Base-by-base conservation (phyloP, 2,329 filamentous ascomycete genomes). In the Diplodia sapinea region DNA sequence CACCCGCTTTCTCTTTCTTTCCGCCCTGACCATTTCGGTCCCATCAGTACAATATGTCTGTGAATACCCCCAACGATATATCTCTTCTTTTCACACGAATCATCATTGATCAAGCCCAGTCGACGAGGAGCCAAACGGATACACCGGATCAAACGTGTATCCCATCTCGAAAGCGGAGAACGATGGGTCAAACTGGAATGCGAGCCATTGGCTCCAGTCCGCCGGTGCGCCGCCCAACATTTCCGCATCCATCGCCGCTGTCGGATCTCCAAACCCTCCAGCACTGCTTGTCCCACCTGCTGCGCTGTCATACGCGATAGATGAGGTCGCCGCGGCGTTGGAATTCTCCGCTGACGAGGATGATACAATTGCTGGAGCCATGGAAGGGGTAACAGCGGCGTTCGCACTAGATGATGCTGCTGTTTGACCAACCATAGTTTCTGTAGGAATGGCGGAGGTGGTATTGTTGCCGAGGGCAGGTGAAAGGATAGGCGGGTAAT, bases 151-250 rank as follows among this genome's bases (percentile, higher is more conserved):
- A 13, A 66, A 47, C 13, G 57, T n/a, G 31, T 57, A 59, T 0
- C 54, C 54, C 31, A 57, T 59, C 31, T 66, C 64, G 20, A 66
- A 66, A 9, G 54, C 64, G 20, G 64, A 51, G 33, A 66, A 51
- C 2, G 40, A 57, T 2, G 64, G 64, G 15, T 66, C 64, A 3
- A 66, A 50, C 29, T 66, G 64, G n/a, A 66, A 66, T 3, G 64
- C 64, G 31, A 66, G 23, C 64, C 64, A 66, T 11, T 59, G 52
- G 8, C 64, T 66, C 64, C 64, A 66, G 26, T 66, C 64, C 33
- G 59, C 31, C 20, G 59, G 59, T 8, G 26, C 47, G 5, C 59
- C 59, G 11, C 43, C 43, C 11, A 51, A 12, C 23, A 23, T 36
- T 0, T 63, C 59, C 31, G 59, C 26, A 26, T 51, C 59, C 59